Percentiles rank a stretch among this genome's conserved stretches.
Evolutionary conservation across 768 basidiomycete genomes (phyloP).

Genomic region (Solioccasus polychromus): DNA sequence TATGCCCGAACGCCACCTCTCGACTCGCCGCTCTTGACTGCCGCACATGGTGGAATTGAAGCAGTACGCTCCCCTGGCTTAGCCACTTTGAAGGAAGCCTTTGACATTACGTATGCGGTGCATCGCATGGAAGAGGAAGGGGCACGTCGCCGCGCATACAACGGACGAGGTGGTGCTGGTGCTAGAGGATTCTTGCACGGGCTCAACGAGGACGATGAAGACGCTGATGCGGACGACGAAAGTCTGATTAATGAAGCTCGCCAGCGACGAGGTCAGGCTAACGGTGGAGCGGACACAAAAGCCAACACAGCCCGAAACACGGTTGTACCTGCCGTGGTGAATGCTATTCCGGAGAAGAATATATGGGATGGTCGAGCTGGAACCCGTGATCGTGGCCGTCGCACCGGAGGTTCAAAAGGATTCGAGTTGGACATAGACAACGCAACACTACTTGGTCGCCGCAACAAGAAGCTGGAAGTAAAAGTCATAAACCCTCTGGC

Average conservation of each 20-base stretch:
- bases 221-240: constrained; percentile 47
- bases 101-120: constrained; percentile 98
- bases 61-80: constrained; percentile 85
- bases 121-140: constrained; percentile 99
- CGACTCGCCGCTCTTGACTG: constrained; percentile 89
- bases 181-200: constrained; percentile 74
- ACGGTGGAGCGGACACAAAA: constrained; percentile 3
- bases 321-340: constrained; percentile 10
- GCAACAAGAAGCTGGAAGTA: constrained; percentile 44
- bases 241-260: constrained; percentile 49
- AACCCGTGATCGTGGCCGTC: constrained; percentile 54
- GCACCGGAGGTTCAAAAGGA: constrained; percentile 26
- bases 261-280: constrained; percentile 37
- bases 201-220: constrained; percentile 93
- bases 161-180: constrained; percentile 76
- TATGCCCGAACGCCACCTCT: constrained; percentile 46
- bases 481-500: constrained; percentile 36
- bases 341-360: constrained; percentile 18
- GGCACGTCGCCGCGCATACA: constrained; percentile 77
- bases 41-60: constrained; percentile 73
- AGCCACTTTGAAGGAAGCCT: constrained; percentile 93
- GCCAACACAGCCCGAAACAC: constrained; percentile 12
- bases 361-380: constrained; percentile 67
- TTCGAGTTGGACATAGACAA: constrained; percentile 89
- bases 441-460: constrained; percentile 80